phyloP scores from a whole-genome alignment of 495 filamentous ascomycete genomes.

The Talaromyces wortmannii region DNA sequence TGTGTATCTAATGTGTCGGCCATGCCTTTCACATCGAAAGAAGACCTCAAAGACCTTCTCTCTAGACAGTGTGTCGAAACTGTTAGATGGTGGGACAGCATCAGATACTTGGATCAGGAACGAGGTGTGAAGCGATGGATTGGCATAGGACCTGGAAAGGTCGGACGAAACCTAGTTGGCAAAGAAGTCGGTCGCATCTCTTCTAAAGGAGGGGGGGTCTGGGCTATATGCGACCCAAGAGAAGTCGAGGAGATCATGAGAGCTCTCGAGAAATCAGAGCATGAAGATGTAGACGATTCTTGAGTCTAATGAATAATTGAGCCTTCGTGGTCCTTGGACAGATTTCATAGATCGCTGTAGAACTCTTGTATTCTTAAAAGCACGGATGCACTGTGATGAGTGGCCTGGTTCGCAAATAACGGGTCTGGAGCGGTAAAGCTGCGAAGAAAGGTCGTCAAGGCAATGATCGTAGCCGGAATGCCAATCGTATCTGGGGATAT shows the following conservation, averaged over 20 bases:
- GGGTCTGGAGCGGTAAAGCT: no score
- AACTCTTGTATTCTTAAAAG: no score
- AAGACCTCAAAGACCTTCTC: slow-evolving; percentile 67
- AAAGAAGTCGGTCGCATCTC: slow-evolving; percentile 86
- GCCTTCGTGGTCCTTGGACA: no score
- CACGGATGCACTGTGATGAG: no score
- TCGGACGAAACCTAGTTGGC: slow-evolving; percentile 87
- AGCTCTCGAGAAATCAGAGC: slow-evolving; percentile 69
- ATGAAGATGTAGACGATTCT: slow-evolving; percentile 18
- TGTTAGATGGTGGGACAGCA: slow-evolving; percentile 88
- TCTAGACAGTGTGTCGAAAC: slow-evolving; percentile 80
- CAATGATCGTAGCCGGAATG: no score
- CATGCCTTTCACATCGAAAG: slow-evolving; percentile 63
- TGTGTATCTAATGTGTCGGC: slow-evolving; percentile 85
- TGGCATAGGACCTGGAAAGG: slow-evolving; percentile 90
- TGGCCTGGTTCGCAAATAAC: no score
- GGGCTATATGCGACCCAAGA: slow-evolving; percentile 78
- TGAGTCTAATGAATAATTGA: not conserved
- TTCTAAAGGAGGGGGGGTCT: slow-evolving; percentile 83
- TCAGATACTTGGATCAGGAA: slow-evolving; percentile 83
- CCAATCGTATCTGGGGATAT: no score
- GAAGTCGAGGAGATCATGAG: slow-evolving; percentile 73
- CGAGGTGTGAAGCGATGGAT: slow-evolving; percentile 81
- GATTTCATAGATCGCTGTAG: no score
- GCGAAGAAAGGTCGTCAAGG: no score